Evolutionary conservation across 2,329 filamentous ascomycete species (phyloP), one percentile per base, ranked within the genome.

Genomic region (Aspergillus pseudotamarii): DNA sequence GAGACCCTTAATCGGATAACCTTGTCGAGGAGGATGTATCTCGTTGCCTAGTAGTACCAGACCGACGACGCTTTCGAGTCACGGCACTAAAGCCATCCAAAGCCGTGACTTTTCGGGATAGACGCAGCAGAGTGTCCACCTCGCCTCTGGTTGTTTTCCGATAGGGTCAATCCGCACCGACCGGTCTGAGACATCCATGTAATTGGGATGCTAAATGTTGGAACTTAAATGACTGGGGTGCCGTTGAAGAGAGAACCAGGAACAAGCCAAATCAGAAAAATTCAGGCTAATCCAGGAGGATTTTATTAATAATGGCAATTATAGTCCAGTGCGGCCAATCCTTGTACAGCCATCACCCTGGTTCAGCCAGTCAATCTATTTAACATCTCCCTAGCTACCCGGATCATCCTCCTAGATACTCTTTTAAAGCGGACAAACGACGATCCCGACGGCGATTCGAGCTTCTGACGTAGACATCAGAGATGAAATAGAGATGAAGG

Each of bases 81-180:
- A 55, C 51, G 51, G 51, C 51, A 55, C 21, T 55, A 55, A 38
- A 9, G n/a, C 32, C 32, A 26, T 48, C 12, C 51, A 55, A 38
- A 55, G 51, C 51, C 51, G 50, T 45, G 53, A 50, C 50, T 43
- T 46, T 48, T 46, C 57, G 57, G 53, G 36, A 60, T 50, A 41
- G 51, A 48, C 50, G 48, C 55, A 54, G 59, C 14, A 58, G 30
- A 45, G 53, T 41, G 61, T 41, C 51, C 56, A 53, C 48, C 16
- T 55, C 51, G 21, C 46, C 50, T 54, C 59, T 59, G 62, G 55
- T 54, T 64, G 48, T 58, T 41, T 58, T 58, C 62, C 55, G 62
- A 59, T 58, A 58, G 62, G 62, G 43, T 60, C 54, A 58, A 46
- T 54, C 58, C 57, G 62, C 59, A 51, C 56, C 62, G 48, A 23